phyloP scores from a whole-genome alignment of 108 stramenopile species.

The Tribonema minus region DNA sequence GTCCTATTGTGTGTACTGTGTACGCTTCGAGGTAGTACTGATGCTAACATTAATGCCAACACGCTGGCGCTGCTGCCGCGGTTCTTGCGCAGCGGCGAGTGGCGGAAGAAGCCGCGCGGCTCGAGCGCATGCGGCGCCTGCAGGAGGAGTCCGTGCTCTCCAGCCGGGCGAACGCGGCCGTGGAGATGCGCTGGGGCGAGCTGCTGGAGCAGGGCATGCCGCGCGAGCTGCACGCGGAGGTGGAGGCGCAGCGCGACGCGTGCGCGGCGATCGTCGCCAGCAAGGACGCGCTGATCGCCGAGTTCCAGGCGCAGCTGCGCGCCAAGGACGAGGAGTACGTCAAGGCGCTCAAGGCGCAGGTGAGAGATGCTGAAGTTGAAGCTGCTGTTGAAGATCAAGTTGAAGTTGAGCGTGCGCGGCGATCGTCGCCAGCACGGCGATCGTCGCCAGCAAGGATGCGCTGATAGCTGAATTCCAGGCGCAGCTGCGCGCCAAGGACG shows the following conservation, averaged over 20 bases:
- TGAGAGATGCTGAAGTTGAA: slow-evolving; percentile 60
- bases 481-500: slow-evolving; percentile 65
- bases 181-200: slow-evolving; percentile 68
- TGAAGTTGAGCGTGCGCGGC: slow-evolving; percentile 56
- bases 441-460: slow-evolving; percentile 61
- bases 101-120: slow-evolving; percentile 59
- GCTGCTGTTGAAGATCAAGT: slow-evolving; percentile 61
- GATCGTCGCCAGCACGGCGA: slow-evolving; percentile 54
- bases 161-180: slow-evolving; percentile 64
- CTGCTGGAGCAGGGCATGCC: slow-evolving; percentile 64
- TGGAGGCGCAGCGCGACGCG: slow-evolving; percentile 55
- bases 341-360: slow-evolving; percentile 61
- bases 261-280: slow-evolving; percentile 60
- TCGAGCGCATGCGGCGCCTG: slow-evolving; percentile 58
- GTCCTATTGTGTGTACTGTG: too few relatives aligned
- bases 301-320: slow-evolving; percentile 65
- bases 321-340: slow-evolving; percentile 71
- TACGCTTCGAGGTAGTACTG: too few relatives aligned
- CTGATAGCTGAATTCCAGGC: slow-evolving; percentile 62
- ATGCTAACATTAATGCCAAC: too few relatives aligned
- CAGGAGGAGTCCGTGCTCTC: slow-evolving; percentile 62
- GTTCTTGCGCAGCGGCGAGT: slow-evolving; percentile 57
- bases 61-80: too few relatives aligned
- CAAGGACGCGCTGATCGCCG: slow-evolving; percentile 60
- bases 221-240: slow-evolving; percentile 57